These are phyloP conservation scores for Acanthamoeba pearcei DNA, from an alignment of 208 protist species.

Conservation along the genomic window DNA sequence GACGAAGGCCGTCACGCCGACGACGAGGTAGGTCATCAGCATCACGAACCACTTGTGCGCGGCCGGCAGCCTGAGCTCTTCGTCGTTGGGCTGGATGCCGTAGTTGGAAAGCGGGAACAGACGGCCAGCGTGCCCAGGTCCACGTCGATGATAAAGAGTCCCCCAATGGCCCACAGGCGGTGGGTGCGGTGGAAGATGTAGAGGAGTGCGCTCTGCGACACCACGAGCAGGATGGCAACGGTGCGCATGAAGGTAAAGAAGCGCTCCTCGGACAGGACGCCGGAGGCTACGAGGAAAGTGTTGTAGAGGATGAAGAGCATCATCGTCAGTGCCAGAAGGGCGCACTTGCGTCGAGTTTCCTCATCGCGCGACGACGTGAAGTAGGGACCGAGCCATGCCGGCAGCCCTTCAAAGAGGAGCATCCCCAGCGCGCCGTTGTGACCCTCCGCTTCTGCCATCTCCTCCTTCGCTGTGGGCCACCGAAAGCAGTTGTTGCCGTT, in stretches of 20 bases:
- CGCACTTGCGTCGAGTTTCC: background rate
- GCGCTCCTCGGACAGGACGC: background rate
- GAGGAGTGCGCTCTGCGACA: background rate
- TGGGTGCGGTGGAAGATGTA: background rate
- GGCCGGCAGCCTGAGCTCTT: background rate
- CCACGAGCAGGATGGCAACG: background rate
- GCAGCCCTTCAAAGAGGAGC: background rate
- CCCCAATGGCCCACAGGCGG: background rate
- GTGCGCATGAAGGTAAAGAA: slow-evolving; percentile 59
- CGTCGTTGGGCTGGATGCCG: background rate
- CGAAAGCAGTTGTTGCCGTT: too few relatives aligned
- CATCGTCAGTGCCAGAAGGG: background rate
- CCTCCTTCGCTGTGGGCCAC: too few relatives aligned
- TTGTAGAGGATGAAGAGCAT: slow-evolving; percentile 21
- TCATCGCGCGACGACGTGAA: background rate
- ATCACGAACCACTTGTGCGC: slow-evolving; percentile 51
- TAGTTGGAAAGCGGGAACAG: slow-evolving; percentile 7
- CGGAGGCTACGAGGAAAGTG: background rate
- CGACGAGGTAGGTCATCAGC: slow-evolving; percentile 31
- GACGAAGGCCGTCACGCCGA: slow-evolving; percentile 37
- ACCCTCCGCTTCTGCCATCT: background rate
- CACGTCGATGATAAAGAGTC: background rate
- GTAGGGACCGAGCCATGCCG: background rate
- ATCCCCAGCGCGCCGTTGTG: background rate
- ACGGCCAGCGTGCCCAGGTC: slow-evolving; percentile 11